Evolutionary conservation across 208 protist genomes (phyloP).

Genomic region (Acanthamoeba culbertsoni): DNA sequence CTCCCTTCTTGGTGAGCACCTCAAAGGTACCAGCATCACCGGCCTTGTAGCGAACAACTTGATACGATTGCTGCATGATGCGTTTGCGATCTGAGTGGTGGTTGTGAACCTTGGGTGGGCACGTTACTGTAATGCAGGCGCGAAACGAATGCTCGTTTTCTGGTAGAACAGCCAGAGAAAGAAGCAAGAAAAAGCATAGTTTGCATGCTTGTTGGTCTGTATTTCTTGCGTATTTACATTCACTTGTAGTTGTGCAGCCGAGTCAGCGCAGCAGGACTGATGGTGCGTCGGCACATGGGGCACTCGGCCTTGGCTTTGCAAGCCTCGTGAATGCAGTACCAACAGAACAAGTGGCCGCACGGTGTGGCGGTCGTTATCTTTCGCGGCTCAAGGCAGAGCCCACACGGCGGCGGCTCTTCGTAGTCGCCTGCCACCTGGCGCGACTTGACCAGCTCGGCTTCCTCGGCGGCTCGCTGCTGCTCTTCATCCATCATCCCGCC

Average conservation of each 20-base stretch:
- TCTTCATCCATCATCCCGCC: not conserved
- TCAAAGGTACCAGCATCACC: not conserved
- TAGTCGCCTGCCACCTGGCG: not conserved
- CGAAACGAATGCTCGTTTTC: too few species aligned
- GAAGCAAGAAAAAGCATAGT: too few species aligned
- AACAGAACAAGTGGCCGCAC: slow-evolving; percentile 64
- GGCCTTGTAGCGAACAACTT: not conserved
- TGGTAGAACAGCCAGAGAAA: too few species aligned
- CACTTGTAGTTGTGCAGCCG: slow-evolving; percentile 39
- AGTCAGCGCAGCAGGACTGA: not conserved
- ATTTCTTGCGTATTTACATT: too few species aligned
- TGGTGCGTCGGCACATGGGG: slow-evolving; percentile 14
- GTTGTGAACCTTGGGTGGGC: not conserved
- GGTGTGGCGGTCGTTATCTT: slow-evolving; percentile 40
- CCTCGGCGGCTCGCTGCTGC: not conserved
- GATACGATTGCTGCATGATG: not conserved
- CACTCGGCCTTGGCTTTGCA: slow-evolving; percentile 60
- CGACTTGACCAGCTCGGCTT: not conserved
- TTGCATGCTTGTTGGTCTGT: too few species aligned
- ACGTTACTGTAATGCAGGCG: too few species aligned
- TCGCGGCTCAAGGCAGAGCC: slow-evolving; percentile 22
- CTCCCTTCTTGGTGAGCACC: not conserved
- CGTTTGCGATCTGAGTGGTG: not conserved
- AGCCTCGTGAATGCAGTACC: slow-evolving; percentile 59
- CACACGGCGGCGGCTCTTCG: not conserved